phyloP scores from a whole-genome alignment of 2,329 filamentous ascomycete species.

The Leptographium flavum region DNA sequence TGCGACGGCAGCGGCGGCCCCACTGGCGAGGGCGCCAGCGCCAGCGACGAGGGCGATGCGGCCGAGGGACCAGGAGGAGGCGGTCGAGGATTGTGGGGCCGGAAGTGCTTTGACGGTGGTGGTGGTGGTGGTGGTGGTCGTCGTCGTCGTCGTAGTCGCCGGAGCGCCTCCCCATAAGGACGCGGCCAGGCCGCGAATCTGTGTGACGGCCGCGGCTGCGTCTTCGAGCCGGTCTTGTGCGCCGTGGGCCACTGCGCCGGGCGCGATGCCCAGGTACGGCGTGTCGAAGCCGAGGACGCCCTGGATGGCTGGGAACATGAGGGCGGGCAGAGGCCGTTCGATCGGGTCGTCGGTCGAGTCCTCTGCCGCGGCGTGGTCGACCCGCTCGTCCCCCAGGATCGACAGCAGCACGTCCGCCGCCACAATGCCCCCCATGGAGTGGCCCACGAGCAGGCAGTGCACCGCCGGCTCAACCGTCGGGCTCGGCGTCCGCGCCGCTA shows the following conservation, averaged over 20 bases:
- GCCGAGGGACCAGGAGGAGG: constrained; percentile 60
- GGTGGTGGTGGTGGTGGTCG: not conserved
- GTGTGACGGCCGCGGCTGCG: constrained; percentile 52
- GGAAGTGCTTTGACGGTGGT: no score
- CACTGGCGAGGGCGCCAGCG: constrained; percentile 43
- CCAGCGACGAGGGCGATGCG: constrained; percentile 77
- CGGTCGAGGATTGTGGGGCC: not conserved
- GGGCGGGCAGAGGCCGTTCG: constrained; percentile 31
- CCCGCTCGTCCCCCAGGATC: constrained; percentile 43
- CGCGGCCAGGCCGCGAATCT: constrained; percentile 50
- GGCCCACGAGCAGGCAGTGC: constrained; percentile 66
- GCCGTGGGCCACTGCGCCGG: constrained; percentile 69
- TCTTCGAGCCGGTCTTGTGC: constrained; percentile 78
- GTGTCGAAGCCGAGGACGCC: constrained; percentile 90
- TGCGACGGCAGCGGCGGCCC: constrained; percentile 64
- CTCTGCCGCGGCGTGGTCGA: constrained; percentile 20
- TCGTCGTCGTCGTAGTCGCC: not conserved
- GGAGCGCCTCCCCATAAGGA: constrained; percentile 45
- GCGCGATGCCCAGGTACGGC: constrained; percentile 71
- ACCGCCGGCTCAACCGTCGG: constrained; percentile 81
- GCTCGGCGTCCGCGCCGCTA: constrained; percentile 62
- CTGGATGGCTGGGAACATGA: constrained; percentile 91
- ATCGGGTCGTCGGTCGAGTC: constrained; percentile 23
- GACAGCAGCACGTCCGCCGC: constrained; percentile 76
- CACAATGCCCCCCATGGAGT: constrained; percentile 89